Evolutionary conservation across 768 basidiomycete genomes (phyloP).

Genomic region (Leucocoprinus leucothites): DNA sequence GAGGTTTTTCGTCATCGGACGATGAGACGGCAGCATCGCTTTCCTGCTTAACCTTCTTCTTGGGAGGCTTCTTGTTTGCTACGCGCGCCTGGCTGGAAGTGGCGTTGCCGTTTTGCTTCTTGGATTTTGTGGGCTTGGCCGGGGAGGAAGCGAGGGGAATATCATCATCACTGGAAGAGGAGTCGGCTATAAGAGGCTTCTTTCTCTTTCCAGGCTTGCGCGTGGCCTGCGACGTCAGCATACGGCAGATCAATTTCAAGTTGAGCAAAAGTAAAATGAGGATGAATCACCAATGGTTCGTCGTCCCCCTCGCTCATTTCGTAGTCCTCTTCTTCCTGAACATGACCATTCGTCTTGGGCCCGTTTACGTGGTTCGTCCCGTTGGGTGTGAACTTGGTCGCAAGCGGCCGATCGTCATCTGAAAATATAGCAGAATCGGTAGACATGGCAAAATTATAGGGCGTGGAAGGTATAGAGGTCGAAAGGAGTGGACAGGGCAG

Average conservation of each 20-base stretch:
- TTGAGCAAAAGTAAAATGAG: not conserved
- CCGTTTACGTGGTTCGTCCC: constrained; percentile 21
- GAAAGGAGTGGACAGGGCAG: constrained; percentile 10
- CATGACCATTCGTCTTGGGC: constrained; percentile 40
- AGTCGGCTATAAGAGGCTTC: constrained; percentile 48
- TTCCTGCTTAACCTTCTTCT: constrained; percentile 65
- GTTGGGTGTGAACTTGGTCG: constrained; percentile 39
- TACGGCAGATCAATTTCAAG: not conserved
- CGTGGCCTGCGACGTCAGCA: constrained; percentile 49
- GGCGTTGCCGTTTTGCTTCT: constrained; percentile 38
- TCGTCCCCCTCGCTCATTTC: constrained; percentile 72
- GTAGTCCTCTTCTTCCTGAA: constrained; percentile 35
- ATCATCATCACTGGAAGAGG: constrained; percentile 73
- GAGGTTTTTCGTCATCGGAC: constrained; percentile 34
- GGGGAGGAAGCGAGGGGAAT: constrained; percentile 72
- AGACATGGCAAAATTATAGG: constrained; percentile 35
- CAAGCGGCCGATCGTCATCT: constrained; percentile 57
- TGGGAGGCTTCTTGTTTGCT: constrained; percentile 46
- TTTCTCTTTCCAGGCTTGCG: constrained; percentile 52
- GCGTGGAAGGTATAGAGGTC: constrained; percentile 21
- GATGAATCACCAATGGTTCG: constrained; percentile 63
- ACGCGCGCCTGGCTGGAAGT: constrained; percentile 36
- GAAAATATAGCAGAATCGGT: constrained; percentile 50
- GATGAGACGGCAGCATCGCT: constrained; percentile 25
- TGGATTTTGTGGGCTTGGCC: constrained; percentile 34